Evolutionary conservation across 257 asterid species (phyloP).

Genomic region (Euphrasia confusa): DNA sequence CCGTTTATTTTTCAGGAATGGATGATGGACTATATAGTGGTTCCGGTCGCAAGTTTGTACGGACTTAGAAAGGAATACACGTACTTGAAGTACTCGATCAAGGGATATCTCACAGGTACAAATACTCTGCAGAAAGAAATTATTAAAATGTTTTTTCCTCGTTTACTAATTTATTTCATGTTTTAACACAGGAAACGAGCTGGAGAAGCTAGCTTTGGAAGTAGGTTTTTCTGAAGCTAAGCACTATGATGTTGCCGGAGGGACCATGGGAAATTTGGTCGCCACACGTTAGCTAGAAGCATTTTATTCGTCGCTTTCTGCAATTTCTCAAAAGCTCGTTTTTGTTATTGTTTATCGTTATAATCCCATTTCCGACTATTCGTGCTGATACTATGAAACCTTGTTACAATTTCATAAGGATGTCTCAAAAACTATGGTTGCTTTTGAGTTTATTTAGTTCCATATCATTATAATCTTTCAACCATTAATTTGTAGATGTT

Average conservation of each 20-base stretch:
- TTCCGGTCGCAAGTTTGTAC: constrained; percentile 47
- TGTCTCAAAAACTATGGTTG: background rate
- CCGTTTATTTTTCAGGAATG: constrained; percentile 31
- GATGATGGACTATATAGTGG: constrained; percentile 52
- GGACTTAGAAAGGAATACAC: constrained; percentile 52
- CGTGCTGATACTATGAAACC: background rate
- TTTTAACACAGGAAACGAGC: constrained; percentile 38
- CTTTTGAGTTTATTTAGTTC: no score
- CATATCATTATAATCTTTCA: no score
- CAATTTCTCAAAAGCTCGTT: background rate
- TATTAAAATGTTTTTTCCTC: no score
- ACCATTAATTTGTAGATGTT: no score
- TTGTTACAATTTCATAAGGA: background rate
- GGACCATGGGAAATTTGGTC: constrained; percentile 54
- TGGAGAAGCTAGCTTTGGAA: constrained; percentile 50
- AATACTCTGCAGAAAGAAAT: no score
- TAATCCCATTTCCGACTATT: no score
- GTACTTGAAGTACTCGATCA: constrained; percentile 55
- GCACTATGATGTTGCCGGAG: constrained; percentile 42
- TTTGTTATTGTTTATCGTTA: background rate
- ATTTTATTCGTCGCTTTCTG: background rate
- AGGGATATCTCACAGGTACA: constrained; percentile 28
- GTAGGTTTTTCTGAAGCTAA: constrained; percentile 49
- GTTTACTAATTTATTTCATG: no score
- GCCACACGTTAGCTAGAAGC: constrained; percentile 30